A percentile compares a stretch with the other conserved stretches of the same genome.
Conservation (phyloP, 495 filamentous ascomycete species). For the Penicillium nucicola region DNA sequence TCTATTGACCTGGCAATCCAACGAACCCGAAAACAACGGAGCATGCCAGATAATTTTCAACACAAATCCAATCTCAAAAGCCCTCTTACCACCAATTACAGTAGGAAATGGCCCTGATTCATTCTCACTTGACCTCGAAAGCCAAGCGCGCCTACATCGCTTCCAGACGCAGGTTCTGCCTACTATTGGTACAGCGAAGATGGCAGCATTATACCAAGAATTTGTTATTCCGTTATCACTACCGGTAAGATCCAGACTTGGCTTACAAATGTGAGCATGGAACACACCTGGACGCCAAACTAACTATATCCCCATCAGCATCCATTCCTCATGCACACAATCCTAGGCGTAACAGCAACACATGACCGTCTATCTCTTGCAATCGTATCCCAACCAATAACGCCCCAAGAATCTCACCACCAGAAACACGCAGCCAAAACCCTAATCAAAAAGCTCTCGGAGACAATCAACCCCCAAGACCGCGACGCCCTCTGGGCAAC, state of each 20-base stretch:
- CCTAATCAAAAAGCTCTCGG: constrained; percentile 26
- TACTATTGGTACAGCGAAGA: constrained; percentile 19
- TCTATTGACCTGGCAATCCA: constrained; percentile 15
- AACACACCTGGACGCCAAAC: not conserved
- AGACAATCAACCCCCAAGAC: constrained; percentile 26
- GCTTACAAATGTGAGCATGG: too few relatives aligned
- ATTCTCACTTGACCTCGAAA: constrained; percentile 22
- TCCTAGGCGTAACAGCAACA: constrained; percentile 30
- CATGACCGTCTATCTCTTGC: constrained; percentile 31
- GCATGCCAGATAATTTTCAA: constrained; percentile 8
- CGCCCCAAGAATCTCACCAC: constrained; percentile 28
- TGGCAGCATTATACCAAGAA: constrained; percentile 11
- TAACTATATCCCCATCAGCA: constrained; percentile 16
- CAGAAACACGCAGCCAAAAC: constrained; percentile 27
- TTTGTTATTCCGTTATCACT: constrained; percentile 11
- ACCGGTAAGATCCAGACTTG: constrained; percentile 1
- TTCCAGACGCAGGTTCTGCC: constrained; percentile 28
- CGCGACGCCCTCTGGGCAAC: constrained; percentile 42
- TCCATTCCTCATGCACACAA: constrained; percentile 41
- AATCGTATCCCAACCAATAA: not conserved
- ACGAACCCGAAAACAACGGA: constrained; percentile 2
- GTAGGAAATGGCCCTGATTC: constrained; percentile 15
- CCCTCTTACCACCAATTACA: not conserved
- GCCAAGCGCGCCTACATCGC: constrained; percentile 23
- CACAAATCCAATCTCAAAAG: not conserved